These are phyloP conservation scores for Lactifluus pinguis DNA, from an alignment of 768 basidiomycete genomes.

Conservation along the genomic window DNA sequence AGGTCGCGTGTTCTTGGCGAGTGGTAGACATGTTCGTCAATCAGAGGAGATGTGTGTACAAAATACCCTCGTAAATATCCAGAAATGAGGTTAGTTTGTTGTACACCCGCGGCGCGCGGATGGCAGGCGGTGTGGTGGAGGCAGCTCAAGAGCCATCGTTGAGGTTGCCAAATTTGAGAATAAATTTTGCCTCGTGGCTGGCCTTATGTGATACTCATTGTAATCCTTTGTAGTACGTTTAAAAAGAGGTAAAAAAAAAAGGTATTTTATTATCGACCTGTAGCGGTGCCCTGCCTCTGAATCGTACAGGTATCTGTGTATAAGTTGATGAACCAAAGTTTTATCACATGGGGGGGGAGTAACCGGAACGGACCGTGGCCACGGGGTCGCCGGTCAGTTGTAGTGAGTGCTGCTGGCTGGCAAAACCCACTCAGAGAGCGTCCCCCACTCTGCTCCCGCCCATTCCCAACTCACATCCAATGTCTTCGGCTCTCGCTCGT, in stretches of 20 bases:
- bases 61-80: background rate
- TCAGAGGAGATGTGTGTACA: background rate
- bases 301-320: background rate
- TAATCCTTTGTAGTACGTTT: background rate
- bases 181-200: constrained; percentile 9
- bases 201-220: constrained; percentile 1
- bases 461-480: constrained; percentile 24
- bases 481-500: constrained; percentile 55
- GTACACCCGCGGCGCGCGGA: background rate
- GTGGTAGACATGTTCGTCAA: constrained; percentile 12
- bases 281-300: background rate
- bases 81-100: background rate
- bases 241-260: too few species aligned
- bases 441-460: background rate
- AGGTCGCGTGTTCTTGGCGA: constrained; percentile 12
- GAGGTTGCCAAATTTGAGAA: background rate
- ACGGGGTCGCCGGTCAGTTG: background rate
- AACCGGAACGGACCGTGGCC: background rate
- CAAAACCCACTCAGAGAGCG: too few species aligned
- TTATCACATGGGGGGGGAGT: constrained; percentile 7
- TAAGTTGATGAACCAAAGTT: background rate
- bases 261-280: background rate
- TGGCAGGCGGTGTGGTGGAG: background rate
- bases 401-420: too few species aligned
- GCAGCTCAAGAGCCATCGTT: background rate